phyloP scores from a whole-genome alignment of 805 yeast species.

The Pichia membranifaciens region DNA sequence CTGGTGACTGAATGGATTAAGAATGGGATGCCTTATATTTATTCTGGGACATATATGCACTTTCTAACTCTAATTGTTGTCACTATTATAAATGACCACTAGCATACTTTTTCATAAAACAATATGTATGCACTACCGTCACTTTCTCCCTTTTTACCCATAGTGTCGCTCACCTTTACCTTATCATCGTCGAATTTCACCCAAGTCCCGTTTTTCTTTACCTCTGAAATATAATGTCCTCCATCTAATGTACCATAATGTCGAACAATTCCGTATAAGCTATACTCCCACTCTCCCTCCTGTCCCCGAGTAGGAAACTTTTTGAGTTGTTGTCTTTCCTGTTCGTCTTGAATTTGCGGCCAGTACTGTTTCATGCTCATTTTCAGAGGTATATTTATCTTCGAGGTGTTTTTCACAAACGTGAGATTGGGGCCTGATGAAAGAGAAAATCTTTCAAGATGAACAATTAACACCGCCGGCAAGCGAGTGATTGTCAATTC shows the following conservation, averaged over 20 bases:
- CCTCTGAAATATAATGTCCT: slow-evolving; percentile 63
- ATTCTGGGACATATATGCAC: too few species aligned
- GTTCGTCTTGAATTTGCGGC: slow-evolving; percentile 45
- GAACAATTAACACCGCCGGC: slow-evolving; percentile 75
- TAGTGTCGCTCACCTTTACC: not conserved
- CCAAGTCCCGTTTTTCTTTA: slow-evolving; percentile 9
- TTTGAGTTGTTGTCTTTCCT: slow-evolving; percentile 40
- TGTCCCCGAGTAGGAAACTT: slow-evolving; percentile 66
- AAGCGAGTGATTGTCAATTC: slow-evolving; percentile 66
- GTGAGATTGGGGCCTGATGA: slow-evolving; percentile 28
- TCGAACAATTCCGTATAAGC: slow-evolving; percentile 73
- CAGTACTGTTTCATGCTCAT: slow-evolving; percentile 59
- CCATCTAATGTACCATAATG: slow-evolving; percentile 78
- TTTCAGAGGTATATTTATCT: slow-evolving; percentile 60
- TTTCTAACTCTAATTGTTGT: not conserved
- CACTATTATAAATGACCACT: not conserved
- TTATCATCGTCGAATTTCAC: slow-evolving; percentile 14
- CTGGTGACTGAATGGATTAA: too few species aligned
- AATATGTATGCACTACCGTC: slow-evolving; percentile 14
- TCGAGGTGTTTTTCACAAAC: slow-evolving; percentile 55
- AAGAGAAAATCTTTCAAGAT: slow-evolving; percentile 69
- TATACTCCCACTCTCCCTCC: slow-evolving; percentile 58
- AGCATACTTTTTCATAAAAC: slow-evolving; percentile 9
- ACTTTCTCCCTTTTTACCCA: slow-evolving; percentile 3
- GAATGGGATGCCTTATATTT: too few species aligned